Conservation (phyloP, 768 basidiomycete species). For the Lactifluus pinguis region DNA sequence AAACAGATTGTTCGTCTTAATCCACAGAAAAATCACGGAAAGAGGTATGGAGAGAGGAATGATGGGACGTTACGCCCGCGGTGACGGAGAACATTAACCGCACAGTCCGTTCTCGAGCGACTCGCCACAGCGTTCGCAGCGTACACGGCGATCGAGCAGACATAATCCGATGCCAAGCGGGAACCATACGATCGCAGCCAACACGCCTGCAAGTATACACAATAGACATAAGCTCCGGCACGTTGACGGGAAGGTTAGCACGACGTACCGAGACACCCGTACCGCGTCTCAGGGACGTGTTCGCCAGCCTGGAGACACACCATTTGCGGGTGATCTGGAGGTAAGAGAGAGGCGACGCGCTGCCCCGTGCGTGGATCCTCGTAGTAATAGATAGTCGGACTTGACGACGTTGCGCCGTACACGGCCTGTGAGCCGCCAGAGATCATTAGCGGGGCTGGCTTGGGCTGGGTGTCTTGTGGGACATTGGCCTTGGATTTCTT, state of each 20-base stretch:
- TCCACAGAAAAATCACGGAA: no score
- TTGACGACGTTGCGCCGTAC: constrained; percentile 3
- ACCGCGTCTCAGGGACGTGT: constrained; percentile 57
- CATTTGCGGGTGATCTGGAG: constrained; percentile 80
- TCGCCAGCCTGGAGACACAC: constrained; percentile 67
- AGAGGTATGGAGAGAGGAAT: no score
- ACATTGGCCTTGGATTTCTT: not conserved
- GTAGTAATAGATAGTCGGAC: constrained; percentile 23
- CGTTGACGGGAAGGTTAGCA: not conserved
- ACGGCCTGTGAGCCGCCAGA: not conserved
- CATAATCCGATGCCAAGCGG: constrained; percentile 74
- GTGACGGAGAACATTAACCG: not conserved
- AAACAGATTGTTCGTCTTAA: no score
- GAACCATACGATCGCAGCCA: constrained; percentile 85
- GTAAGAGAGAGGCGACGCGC: constrained; percentile 45
- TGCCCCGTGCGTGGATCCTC: constrained; percentile 28
- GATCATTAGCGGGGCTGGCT: not conserved
- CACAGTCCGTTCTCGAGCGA: constrained; percentile 30
- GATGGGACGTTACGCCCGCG: no score
- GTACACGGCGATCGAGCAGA: constrained; percentile 61
- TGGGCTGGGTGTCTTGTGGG: not conserved
- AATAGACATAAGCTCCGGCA: not conserved
- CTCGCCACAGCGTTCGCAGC: constrained; percentile 45
- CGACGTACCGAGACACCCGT: constrained; percentile 58
- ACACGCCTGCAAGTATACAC: constrained; percentile 40